Percentiles rank a stretch among this genome's conserved stretches.
These are phyloP conservation scores for Pezicula rhizophila DNA, from an alignment of 2,329 filamentous ascomycete species.

Conservation along the genomic window DNA sequence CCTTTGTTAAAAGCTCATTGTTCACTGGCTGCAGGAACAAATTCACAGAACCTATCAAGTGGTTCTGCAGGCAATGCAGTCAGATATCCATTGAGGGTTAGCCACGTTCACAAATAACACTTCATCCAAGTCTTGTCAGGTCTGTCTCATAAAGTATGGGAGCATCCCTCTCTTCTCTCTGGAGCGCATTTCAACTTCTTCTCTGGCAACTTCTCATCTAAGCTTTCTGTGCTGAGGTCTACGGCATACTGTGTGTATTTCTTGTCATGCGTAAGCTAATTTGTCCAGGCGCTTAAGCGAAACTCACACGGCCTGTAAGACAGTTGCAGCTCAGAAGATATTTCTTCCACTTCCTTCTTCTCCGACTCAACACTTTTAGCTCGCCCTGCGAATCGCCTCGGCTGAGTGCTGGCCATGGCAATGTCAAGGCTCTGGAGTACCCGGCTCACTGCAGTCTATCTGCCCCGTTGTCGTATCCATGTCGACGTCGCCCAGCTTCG, in stretches of 20 bases:
- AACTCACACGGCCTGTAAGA: background rate
- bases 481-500: too few species aligned
- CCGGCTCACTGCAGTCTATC: too few species aligned
- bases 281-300: background rate
- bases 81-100: conserved; percentile 26
- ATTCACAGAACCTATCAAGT: conserved; percentile 25
- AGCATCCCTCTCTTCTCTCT: conserved; percentile 10
- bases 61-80: conserved; percentile 24
- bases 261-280: background rate
- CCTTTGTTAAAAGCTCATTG: conserved; percentile 25
- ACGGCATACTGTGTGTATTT: background rate
- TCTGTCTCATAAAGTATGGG: conserved; percentile 23
- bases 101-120: conserved; percentile 27
- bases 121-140: conserved; percentile 17
- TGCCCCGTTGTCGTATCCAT: too few species aligned
- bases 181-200: conserved; percentile 5
- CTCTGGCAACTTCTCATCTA: conserved; percentile 1
- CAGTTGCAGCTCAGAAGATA: background rate
- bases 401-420: too few species aligned
- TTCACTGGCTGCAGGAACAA: conserved; percentile 24
- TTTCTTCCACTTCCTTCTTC: background rate
- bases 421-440: too few species aligned
- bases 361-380: background rate
- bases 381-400: too few species aligned
- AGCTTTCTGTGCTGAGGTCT: conserved; percentile 1